Base-by-base conservation (phyloP, 2,329 filamentous ascomycete genomes). In the Fusarium sp. region DNA sequence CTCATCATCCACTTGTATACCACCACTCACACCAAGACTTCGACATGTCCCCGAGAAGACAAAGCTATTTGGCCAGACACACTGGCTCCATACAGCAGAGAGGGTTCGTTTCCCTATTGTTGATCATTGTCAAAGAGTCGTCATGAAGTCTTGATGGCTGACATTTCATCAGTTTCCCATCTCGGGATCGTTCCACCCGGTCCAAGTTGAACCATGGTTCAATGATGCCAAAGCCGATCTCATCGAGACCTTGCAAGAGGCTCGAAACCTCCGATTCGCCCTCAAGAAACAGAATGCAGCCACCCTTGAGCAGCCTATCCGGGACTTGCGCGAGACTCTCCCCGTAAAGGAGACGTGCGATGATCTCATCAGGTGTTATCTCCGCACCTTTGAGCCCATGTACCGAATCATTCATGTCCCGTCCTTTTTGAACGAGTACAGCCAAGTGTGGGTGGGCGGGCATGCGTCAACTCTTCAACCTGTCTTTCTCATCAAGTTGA, bases 71-170 rank as follows among this genome's bases (percentile, higher is more conserved):
- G 76, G 76, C 20, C 76, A 78, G 63, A 78, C 76, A 29, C 76
- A 78, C 51, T 78, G 76, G 76, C 67, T 78, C 16, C 76, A 78
- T 36, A 77, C 74, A 6, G 76, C 76, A 60, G 75, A 77, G 46
- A 78, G 75, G 58, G 76, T 74, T 27, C 22, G 55, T 36, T 14
- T 5, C 40, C 22, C 16, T 2, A 49, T 57, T 22, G 2, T n/a
- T 27, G 6, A 8, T 11, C 9, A 7, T 29, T 27, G 17, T 10
- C n/a, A 7, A 24, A 24, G 5, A 6, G 6, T 10, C 16, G 9
- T 33, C 17, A 33, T 9, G 5, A 55, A 53, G 49, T 20, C 22
- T 29, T 10, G 6, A n/a, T 59, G 27, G 7, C 62, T 76, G 59
- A 76, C 49, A 35, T 5, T 14, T 5, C 2, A 10, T 7, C 14